phyloP scores from a whole-genome alignment of 2,329 filamentous ascomycete genomes.

The Penicillium freii region DNA sequence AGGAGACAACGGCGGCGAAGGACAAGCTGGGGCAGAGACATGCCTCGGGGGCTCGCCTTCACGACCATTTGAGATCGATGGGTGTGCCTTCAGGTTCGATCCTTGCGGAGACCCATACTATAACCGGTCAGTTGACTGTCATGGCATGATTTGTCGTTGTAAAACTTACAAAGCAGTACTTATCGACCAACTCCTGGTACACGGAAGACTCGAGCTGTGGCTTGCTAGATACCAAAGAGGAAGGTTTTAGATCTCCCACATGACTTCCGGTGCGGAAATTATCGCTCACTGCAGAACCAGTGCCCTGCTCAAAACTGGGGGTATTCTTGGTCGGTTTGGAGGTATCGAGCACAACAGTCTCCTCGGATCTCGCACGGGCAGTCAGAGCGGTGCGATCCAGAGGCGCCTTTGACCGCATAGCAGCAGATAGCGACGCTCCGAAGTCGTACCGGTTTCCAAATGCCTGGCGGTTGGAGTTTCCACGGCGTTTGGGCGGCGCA shows the following conservation, averaged over 20 bases:
- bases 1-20: constrained; percentile 29
- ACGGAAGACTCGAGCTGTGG: constrained; percentile 78
- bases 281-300: constrained; percentile 22
- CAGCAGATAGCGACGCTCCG: constrained; percentile 81
- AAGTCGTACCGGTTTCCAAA: constrained; percentile 97
- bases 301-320: constrained; percentile 14
- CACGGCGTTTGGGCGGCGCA: constrained; percentile 46
- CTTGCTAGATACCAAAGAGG: constrained; percentile 59
- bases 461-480: constrained; percentile 60
- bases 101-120: constrained; percentile 53
- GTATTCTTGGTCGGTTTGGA: constrained; percentile 13
- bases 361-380: constrained; percentile 55
- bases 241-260: constrained; percentile 45
- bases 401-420: constrained; percentile 64
- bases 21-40: constrained; percentile 15
- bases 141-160: background rate
- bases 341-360: constrained; percentile 11
- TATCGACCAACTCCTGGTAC: constrained; percentile 95
- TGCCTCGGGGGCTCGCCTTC: constrained; percentile 11
- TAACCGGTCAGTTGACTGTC: constrained; percentile 16
- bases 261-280: constrained; percentile 12
- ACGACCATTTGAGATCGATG: constrained; percentile 14
- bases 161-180: constrained; percentile 98
- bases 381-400: constrained; percentile 62
- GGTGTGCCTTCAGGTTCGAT: constrained; percentile 23